phyloP scores from a whole-genome alignment of 805 yeast genomes.

The Schizosaccharomyces octosporus region DNA sequence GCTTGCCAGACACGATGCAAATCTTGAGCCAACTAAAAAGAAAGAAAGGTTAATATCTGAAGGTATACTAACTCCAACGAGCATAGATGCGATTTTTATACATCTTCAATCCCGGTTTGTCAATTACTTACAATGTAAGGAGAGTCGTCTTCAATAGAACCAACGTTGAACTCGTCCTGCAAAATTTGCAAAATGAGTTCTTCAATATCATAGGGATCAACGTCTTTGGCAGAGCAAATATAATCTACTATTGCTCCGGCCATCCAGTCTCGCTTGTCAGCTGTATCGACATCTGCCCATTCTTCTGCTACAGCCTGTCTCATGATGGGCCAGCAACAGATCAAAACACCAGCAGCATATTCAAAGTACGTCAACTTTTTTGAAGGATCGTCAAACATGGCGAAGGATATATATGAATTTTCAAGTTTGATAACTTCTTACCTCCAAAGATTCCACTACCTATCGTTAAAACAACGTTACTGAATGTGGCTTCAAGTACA shows the following conservation, averaged over 20 bases:
- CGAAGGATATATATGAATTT: background rate
- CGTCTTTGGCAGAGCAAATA: slow-evolving; percentile 27
- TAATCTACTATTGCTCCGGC: slow-evolving; percentile 59
- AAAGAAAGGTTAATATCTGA: slow-evolving; percentile 15
- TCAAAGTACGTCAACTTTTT: background rate
- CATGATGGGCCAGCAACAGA: slow-evolving; percentile 77
- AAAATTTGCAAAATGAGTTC: slow-evolving; percentile 67
- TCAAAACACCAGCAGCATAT: slow-evolving; percentile 44
- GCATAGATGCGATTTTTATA: too few species aligned
- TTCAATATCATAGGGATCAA: slow-evolving; percentile 61
- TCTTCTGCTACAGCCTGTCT: slow-evolving; percentile 67
- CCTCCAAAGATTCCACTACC: too few species aligned
- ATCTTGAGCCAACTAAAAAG: slow-evolving; percentile 32
- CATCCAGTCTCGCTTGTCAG: slow-evolving; percentile 87
- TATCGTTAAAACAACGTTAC: too few species aligned
- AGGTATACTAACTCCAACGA: too few species aligned
- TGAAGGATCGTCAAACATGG: slow-evolving; percentile 2
- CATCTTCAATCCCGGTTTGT: too few species aligned
- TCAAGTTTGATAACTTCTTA: too few species aligned
- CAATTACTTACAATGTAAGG: slow-evolving; percentile 42
- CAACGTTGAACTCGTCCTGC: slow-evolving; percentile 83
- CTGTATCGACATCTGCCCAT: slow-evolving; percentile 91
- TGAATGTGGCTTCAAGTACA: too few species aligned
- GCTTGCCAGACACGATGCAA: slow-evolving; percentile 21
- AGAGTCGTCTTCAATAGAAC: slow-evolving; percentile 60